Percentiles rank a stretch among this genome's conserved stretches.
Evolutionary conservation across 1,139 yeast genomes (phyloP).

Genomic region (Hanseniaspora gamundiae): DNA sequence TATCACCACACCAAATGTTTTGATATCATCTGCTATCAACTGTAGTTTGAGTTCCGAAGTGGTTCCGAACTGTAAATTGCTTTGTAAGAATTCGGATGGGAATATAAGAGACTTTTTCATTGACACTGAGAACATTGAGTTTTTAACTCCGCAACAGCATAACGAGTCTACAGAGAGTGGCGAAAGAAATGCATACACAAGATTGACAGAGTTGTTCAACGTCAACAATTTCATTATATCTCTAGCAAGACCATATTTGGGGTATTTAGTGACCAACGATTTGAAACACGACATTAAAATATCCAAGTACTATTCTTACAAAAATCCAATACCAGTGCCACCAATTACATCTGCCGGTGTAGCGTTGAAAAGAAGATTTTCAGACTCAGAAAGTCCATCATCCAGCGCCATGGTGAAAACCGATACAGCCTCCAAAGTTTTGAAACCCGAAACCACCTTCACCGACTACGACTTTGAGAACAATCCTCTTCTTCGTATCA

Average conservation of each 20-base stretch:
- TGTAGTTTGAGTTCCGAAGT: conserved; percentile 60
- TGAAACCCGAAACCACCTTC: background rate
- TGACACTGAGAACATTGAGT: conserved; percentile 17
- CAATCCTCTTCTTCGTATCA: conserved; percentile 26
- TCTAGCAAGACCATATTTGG: conserved; percentile 83
- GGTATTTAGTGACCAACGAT: conserved; percentile 78
- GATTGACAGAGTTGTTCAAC: conserved; percentile 83
- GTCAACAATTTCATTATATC: conserved; percentile 88
- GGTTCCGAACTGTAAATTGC: conserved; percentile 45
- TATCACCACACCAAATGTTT: conserved; percentile 87
- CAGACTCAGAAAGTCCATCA: too few relatives aligned
- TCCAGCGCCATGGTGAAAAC: too few relatives aligned
- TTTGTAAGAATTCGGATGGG: conserved; percentile 58
- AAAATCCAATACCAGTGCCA: conserved; percentile 12
- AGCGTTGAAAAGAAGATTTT: background rate
- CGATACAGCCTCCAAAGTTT: too few relatives aligned
- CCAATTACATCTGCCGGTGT: background rate
- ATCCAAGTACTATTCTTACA: conserved; percentile 25
- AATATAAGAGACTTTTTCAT: conserved; percentile 34
- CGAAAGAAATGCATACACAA: conserved; percentile 56
- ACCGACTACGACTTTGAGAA: conserved; percentile 1
- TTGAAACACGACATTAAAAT: conserved; percentile 46
- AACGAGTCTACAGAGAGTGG: conserved; percentile 13
- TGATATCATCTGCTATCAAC: conserved; percentile 63
- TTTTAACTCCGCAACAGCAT: conserved; percentile 36